Percentiles rank a stretch among this genome's conserved stretches.
Evolutionary conservation across 1,139 yeast species (phyloP).

Genomic region (Pneumocystis oryctolagi): DNA sequence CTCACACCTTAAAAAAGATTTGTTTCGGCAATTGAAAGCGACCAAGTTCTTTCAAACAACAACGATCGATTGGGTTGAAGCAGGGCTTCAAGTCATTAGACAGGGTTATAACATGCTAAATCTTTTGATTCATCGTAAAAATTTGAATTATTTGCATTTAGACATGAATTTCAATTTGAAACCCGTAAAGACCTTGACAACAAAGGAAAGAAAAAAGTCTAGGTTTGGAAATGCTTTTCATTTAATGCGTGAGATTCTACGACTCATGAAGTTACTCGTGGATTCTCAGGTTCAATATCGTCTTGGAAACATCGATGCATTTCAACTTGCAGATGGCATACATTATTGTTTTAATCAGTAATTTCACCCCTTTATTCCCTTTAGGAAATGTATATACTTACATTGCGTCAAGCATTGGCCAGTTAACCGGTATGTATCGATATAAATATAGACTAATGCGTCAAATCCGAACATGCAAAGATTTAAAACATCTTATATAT

Average conservation of each 20-base stretch:
- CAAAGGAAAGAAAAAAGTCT: constrained; percentile 90
- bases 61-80: constrained; percentile 94
- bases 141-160: constrained; percentile 78
- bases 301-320: constrained; percentile 81
- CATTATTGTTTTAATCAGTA: constrained; percentile 71
- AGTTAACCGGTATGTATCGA: constrained; percentile 87
- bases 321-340: constrained; percentile 86
- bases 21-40: constrained; percentile 52
- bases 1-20: constrained; percentile 37
- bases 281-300: constrained; percentile 90
- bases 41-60: constrained; percentile 89
- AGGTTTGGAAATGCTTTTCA: constrained; percentile 96
- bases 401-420: constrained; percentile 45
- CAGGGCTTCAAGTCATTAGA: constrained; percentile 80
- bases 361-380: constrained; percentile 2
- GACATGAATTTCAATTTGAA: constrained; percentile 92
- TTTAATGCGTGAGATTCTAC: constrained; percentile 70
- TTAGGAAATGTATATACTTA: neutral
- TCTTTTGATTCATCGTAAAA: constrained; percentile 75
- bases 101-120: constrained; percentile 94
- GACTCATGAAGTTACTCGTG: constrained; percentile 68
- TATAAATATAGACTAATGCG: constrained; percentile 97
- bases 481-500: constrained; percentile 80
- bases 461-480: constrained; percentile 91
- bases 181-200: constrained; percentile 90